phyloP scores from a whole-genome alignment of 2,329 filamentous ascomycete genomes.

The Calonectria hongkongensis region DNA sequence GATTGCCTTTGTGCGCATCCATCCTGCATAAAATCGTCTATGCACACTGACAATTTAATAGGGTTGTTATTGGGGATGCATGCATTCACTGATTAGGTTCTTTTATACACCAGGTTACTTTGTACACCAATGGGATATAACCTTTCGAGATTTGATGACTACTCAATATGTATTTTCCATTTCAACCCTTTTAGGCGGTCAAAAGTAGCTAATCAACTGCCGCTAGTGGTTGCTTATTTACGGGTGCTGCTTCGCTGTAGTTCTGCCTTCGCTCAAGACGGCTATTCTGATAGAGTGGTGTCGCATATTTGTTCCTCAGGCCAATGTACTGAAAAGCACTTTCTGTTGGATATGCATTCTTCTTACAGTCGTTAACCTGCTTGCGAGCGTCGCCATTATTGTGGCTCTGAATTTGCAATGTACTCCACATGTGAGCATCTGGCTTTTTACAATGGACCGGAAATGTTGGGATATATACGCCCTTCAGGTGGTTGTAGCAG shows the following conservation, averaged over 20 bases:
- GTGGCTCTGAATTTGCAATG: not conserved
- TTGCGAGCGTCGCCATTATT: conserved; percentile 1
- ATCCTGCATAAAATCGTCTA: too few species aligned
- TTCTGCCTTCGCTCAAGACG: not conserved
- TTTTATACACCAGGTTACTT: not conserved
- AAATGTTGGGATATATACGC: conserved; percentile 13
- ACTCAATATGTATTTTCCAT: not conserved
- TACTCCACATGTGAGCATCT: not conserved
- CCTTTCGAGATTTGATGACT: not conserved
- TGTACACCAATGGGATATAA: conserved; percentile 2
- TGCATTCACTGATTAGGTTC: not conserved
- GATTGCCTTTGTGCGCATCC: not conserved
- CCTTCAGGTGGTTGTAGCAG: not conserved
- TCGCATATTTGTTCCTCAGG: conserved; percentile 6
- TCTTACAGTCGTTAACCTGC: not conserved
- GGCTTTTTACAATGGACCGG: not conserved
- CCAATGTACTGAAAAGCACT: not conserved
- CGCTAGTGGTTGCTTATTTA: not conserved
- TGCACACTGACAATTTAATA: not conserved
- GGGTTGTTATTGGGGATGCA: conserved; percentile 1
- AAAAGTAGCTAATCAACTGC: not conserved
- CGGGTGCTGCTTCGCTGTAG: not conserved
- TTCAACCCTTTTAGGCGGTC: not conserved
- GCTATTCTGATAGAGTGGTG: conserved; percentile 13
- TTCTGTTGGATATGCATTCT: conserved; percentile 10